A percentile compares a stretch with the other conserved stretches of the same genome.
Conservation (phyloP, 2,329 filamentous ascomycete species). For the Orbilia oligospora region DNA sequence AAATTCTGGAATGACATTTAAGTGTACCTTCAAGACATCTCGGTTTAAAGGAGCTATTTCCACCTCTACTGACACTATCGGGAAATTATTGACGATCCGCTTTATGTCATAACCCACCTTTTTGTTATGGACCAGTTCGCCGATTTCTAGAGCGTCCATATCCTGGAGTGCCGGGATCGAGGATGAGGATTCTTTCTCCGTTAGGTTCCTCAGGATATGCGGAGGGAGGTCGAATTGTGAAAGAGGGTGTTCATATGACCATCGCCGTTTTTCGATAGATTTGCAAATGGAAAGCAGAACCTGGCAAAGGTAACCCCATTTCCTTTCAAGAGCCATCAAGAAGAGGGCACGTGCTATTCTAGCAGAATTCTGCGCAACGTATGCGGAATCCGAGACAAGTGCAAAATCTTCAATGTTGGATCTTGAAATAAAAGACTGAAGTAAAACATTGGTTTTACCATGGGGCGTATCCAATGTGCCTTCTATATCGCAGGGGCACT, state of each 20-base stretch:
- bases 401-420: conserved; percentile 93
- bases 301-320: conserved; percentile 95
- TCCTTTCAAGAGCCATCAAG: conserved; percentile 94
- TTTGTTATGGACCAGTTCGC: conserved; percentile 89
- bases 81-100: conserved; percentile 89
- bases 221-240: conserved; percentile 93
- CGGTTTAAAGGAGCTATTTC: conserved; percentile 96
- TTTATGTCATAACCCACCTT: conserved; percentile 86
- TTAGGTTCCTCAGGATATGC: conserved; percentile 85
- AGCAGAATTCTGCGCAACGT: conserved; percentile 94
- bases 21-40: conserved; percentile 90
- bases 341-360: conserved; percentile 95
- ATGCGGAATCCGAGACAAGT: conserved; percentile 89
- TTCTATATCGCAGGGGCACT: conserved; percentile 82
- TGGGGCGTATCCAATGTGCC: conserved; percentile 78
- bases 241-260: conserved; percentile 94
- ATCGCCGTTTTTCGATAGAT: conserved; percentile 95
- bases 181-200: conserved; percentile 79
- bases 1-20: conserved; percentile 90
- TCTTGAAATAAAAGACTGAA: conserved; percentile 93
- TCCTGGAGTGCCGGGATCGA: conserved; percentile 89
- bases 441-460: conserved; percentile 93
- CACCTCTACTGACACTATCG: conserved; percentile 88
- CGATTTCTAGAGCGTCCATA: conserved; percentile 93
- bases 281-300: conserved; percentile 93